Evolutionary conservation across 805 yeast species (phyloP), one percentile per base, ranked within the genome.

Genomic region (Myxozyma vanderwaltii): DNA sequence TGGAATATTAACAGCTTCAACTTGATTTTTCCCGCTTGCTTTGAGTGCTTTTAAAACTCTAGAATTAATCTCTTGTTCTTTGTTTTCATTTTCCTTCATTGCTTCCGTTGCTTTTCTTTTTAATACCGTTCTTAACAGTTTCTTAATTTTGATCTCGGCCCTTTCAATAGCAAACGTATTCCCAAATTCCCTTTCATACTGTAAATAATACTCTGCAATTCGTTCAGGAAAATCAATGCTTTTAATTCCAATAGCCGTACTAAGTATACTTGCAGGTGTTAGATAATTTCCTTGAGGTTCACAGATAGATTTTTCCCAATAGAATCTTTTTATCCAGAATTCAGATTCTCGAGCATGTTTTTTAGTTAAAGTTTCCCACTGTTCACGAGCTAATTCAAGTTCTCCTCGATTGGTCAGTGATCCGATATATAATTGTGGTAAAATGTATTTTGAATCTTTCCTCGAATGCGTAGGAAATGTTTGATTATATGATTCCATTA

Each of bases 191-290:
- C 72, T 71, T 49, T 75, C 77, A 63, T 68, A 78, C 2, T 73
- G 66, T 12, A 74, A 47, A 71, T 79, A 78, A 59, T 79, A 84
- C 49, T 79, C 80, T 12, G 76, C 63, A 3, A 82, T 59, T 51
- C 79, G 70, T 50, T 82, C 84, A 1, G 86, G 84, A 78, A 79
- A 73, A 63, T 82, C 87, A 39, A 83, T 54, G 0, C 53, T 43
- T 13, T 56, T 61, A 0, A 65, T 50, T 12, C 61, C 56, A 2
- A 76, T 57, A 0, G 81, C 82, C 1, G 64, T 63, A 12, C 66
- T 63, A 35, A 81, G 72, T 0, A 79, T 51, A 1, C 54, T 63
- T 0, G 67, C 54, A 1, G 76, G 74, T 1, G 66, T 51, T 0
- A 64, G 58, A 31, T 56, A 33, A 15, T 70, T 69, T 3, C 74